These are phyloP conservation scores for Entophlyctis luteolus DNA, from an alignment of 192 early-diverging fungal species.

Conservation along the genomic window DNA sequence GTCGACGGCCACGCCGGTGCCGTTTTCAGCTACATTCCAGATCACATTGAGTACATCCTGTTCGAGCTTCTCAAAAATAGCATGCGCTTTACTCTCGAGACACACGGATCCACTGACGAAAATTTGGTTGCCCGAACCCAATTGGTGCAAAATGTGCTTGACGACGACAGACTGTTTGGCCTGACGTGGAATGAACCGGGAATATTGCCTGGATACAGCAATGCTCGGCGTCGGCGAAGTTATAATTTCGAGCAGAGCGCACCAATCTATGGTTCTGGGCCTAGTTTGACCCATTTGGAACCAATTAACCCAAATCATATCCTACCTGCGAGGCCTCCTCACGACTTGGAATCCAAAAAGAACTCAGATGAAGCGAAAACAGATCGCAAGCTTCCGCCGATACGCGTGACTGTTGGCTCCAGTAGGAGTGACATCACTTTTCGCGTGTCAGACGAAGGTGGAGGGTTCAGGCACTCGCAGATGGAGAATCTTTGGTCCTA, in stretches of 20 bases:
- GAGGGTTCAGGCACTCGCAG: slow-evolving; percentile 68
- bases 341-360: neutral
- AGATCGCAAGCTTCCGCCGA: slow-evolving; percentile 60
- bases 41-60: slow-evolving; percentile 90
- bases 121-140: slow-evolving; percentile 4
- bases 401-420: slow-evolving; percentile 78
- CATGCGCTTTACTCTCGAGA: slow-evolving; percentile 67
- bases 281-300: slow-evolving; percentile 6
- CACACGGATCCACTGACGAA: slow-evolving; percentile 28
- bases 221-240: neutral
- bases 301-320: slow-evolving; percentile 16
- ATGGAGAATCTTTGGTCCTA: slow-evolving; percentile 82
- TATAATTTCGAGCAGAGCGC: slow-evolving; percentile 9
- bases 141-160: slow-evolving; percentile 15
- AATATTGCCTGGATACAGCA: slow-evolving; percentile 16
- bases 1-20: slow-evolving; percentile 72
- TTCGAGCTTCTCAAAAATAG: slow-evolving; percentile 88
- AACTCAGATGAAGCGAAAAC: slow-evolving; percentile 5
- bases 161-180: slow-evolving; percentile 20
- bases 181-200: slow-evolving; percentile 23
- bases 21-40: slow-evolving; percentile 88
- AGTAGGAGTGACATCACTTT: slow-evolving; percentile 74
- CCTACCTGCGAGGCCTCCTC: neutral
- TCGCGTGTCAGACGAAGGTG: slow-evolving; percentile 90
- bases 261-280: slow-evolving; percentile 15